A percentile compares a stretch with the other conserved stretches of the same genome.
Conservation (phyloP, 129 eudicot genomes). For the Centrapalus pauciflorus region DNA sequence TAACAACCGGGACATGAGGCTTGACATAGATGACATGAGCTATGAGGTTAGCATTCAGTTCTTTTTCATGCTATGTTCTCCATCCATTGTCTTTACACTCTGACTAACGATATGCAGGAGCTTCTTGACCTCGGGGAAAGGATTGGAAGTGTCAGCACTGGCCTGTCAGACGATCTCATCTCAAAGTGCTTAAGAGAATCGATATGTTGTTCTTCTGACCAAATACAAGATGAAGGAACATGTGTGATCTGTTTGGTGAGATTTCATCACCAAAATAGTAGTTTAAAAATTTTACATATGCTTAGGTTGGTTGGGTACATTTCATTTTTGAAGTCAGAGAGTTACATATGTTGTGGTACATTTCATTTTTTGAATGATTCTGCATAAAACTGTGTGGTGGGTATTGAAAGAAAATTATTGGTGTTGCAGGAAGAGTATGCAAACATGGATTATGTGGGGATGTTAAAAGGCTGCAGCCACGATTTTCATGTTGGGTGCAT, state of each 20-base stretch:
- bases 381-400: not conserved
- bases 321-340: not conserved
- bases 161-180: constrained; percentile 47
- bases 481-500: constrained; percentile 63
- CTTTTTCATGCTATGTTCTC: not conserved
- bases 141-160: constrained; percentile 65
- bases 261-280: not conserved
- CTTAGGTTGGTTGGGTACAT: not conserved
- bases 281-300: not conserved
- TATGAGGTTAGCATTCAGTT: constrained; percentile 44
- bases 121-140: constrained; percentile 70
- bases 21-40: constrained; percentile 59
- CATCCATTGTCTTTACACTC: not conserved
- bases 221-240: constrained; percentile 41
- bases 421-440: constrained; percentile 58
- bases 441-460: constrained; percentile 59
- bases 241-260: constrained; percentile 80
- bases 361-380: not conserved
- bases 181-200: constrained; percentile 46
- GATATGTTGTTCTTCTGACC: constrained; percentile 50
- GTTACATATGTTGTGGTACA: not conserved
- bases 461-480: constrained; percentile 51
- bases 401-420: not conserved
- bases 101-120: constrained; percentile 35
- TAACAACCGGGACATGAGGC: constrained; percentile 61